Percentiles rank a stretch among this genome's conserved stretches.
phyloP scores from a whole-genome alignment of 2,329 filamentous ascomycete species.

The Annulohypoxylon truncatum region DNA sequence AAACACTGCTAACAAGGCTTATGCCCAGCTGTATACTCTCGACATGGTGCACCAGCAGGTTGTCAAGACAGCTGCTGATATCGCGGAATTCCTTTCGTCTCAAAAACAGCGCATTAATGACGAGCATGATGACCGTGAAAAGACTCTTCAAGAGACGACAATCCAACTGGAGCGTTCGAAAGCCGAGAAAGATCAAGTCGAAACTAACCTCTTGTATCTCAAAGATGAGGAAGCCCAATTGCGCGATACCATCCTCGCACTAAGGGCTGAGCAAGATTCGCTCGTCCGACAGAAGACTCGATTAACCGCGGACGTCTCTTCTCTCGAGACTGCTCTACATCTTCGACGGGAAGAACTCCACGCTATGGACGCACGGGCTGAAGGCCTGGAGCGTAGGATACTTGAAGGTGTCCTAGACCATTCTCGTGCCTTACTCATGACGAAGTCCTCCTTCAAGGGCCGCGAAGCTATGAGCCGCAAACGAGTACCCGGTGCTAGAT shows the following conservation, averaged over 20 bases:
- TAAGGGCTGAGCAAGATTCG: slow-evolving; percentile 78
- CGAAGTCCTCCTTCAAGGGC: slow-evolving; percentile 65
- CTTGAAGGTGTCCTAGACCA: slow-evolving; percentile 97
- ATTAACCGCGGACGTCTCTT: slow-evolving; percentile 86
- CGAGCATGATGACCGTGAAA: slow-evolving; percentile 82
- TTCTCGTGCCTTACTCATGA: slow-evolving; percentile 87
- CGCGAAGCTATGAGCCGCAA: slow-evolving; percentile 70
- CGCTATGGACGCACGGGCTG: slow-evolving; percentile 89
- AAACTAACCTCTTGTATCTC: slow-evolving; percentile 64
- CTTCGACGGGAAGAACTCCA: slow-evolving; percentile 92
- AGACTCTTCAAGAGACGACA: slow-evolving; percentile 81
- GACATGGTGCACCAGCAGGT: slow-evolving; percentile 92
- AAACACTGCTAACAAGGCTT: slow-evolving; percentile 73
- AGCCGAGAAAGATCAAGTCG: slow-evolving; percentile 70
- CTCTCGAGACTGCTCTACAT: slow-evolving; percentile 88
- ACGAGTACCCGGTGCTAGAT: slow-evolving; percentile 56
- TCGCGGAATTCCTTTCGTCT: slow-evolving; percentile 81
- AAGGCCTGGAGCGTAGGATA: slow-evolving; percentile 89
- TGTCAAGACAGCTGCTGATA: slow-evolving; percentile 82
- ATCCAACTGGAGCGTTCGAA: slow-evolving; percentile 79
- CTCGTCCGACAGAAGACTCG: slow-evolving; percentile 82
- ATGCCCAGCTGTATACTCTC: slow-evolving; percentile 81
- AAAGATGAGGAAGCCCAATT: slow-evolving; percentile 65
- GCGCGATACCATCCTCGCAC: slow-evolving; percentile 65
- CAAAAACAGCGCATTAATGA: slow-evolving; percentile 81